Percentiles rank a stretch among this genome's conserved stretches.
phyloP scores from a whole-genome alignment of 208 protist genomes.

The Trypanosoma melophagium region DNA sequence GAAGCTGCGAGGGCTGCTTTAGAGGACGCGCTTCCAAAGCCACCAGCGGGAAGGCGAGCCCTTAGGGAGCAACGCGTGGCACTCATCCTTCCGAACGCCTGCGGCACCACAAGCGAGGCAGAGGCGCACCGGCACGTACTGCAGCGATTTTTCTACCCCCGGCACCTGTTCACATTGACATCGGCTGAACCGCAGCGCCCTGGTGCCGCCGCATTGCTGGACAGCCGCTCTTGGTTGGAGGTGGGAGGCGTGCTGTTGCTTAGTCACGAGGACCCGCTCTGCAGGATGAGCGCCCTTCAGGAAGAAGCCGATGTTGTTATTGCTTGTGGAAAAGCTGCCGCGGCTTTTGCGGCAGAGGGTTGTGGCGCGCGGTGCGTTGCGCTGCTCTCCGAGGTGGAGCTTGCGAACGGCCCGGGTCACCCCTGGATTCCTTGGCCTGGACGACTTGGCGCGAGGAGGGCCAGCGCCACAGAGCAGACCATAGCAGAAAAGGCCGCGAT shows the following conservation, averaged over 20 bases:
- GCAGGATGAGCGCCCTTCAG: slow-evolving; percentile 46
- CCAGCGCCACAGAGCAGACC: not conserved
- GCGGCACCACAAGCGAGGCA: slow-evolving; percentile 16
- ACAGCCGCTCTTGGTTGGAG: slow-evolving; percentile 37
- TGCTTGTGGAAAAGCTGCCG: slow-evolving; percentile 54
- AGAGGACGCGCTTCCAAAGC: slow-evolving; percentile 38
- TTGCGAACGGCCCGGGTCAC: not conserved
- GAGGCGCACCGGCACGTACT: slow-evolving; percentile 40
- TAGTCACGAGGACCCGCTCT: slow-evolving; percentile 50
- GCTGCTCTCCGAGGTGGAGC: slow-evolving; percentile 19
- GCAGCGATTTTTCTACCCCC: slow-evolving; percentile 53
- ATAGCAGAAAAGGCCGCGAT: slow-evolving; percentile 5
- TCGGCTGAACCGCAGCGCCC: slow-evolving; percentile 14
- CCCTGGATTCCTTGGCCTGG: slow-evolving; percentile 4
- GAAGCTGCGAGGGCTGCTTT: slow-evolving; percentile 49
- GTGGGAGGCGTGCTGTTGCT: slow-evolving; percentile 63
- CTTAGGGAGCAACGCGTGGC: slow-evolving; percentile 37
- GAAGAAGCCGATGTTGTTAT: slow-evolving; percentile 68
- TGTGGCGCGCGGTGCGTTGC: not conserved
- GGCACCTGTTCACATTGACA: slow-evolving; percentile 39
- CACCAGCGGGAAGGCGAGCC: not conserved
- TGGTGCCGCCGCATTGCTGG: slow-evolving; percentile 6
- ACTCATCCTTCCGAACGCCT: slow-evolving; percentile 44
- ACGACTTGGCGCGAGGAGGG: not conserved
- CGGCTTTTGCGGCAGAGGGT: slow-evolving; percentile 36